Evolutionary conservation across 331 rosid species (phyloP).

Genomic region (Malus hybrid): DNA sequence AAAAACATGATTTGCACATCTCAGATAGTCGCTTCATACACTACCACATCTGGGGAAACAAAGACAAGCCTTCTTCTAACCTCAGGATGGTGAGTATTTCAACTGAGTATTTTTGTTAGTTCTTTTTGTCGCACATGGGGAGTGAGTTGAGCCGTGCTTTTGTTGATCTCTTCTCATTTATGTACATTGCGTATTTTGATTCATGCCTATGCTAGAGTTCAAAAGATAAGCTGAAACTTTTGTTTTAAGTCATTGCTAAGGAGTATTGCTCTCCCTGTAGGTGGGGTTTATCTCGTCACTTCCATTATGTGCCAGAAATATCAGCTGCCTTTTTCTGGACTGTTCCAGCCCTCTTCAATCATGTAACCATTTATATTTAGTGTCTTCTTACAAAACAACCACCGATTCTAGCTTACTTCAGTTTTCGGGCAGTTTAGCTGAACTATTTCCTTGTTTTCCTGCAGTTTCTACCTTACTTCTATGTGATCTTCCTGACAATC

Average conservation of each 20-base stretch:
- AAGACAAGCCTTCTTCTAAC: conserved; percentile 82
- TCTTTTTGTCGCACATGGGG: not conserved
- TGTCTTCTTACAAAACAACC: not conserved
- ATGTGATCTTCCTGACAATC: conserved; percentile 78
- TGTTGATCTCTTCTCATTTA: not conserved
- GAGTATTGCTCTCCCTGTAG: conserved; percentile 35
- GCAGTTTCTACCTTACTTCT: conserved; percentile 94
- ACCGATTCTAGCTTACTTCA: not conserved
- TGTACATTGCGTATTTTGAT: not conserved
- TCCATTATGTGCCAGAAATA: conserved; percentile 96
- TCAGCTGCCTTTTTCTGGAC: conserved; percentile 97
- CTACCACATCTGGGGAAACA: conserved; percentile 78
- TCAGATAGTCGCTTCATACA: conserved; percentile 80
- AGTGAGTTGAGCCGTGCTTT: not conserved
- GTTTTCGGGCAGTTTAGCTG: not conserved
- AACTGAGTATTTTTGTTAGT: not conserved
- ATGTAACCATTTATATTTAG: conserved; percentile 36
- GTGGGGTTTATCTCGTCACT: conserved; percentile 98
- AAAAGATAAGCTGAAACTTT: not conserved
- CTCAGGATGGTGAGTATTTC: conserved; percentile 78
- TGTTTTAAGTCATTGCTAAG: not conserved
- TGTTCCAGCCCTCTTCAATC: conserved; percentile 85
- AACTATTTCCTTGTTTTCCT: not conserved
- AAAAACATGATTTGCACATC: conserved; percentile 6
- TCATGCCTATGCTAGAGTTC: not conserved